Conservation (phyloP, 176 grass and related monocot genomes). For the Zoysia japonica region DNA sequence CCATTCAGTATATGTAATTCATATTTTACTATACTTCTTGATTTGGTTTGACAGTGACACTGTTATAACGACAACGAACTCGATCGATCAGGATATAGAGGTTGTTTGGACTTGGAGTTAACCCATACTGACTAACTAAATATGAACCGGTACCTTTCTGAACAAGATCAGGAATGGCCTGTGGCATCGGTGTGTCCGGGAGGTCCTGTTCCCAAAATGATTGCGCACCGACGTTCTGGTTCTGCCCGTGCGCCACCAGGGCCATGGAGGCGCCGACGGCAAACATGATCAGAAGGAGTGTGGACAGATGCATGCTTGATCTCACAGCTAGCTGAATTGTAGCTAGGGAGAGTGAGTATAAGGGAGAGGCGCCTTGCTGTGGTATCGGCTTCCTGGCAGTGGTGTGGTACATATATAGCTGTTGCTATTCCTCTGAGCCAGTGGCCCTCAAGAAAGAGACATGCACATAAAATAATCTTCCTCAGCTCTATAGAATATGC, state of each 20-base stretch:
- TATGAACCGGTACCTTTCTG: not conserved
- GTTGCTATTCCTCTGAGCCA: too few species aligned
- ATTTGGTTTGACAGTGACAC: too few species aligned
- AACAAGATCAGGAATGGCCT: not conserved
- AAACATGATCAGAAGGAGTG: not conserved
- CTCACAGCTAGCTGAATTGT: not conserved
- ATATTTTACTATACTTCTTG: too few species aligned
- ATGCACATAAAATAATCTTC: too few species aligned
- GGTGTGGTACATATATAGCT: not conserved
- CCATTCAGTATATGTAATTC: too few species aligned
- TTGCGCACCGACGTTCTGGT: too few species aligned
- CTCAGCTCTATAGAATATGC: too few species aligned
- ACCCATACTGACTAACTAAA: too few species aligned
- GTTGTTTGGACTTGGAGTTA: too few species aligned
- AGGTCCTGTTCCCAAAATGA: constrained; percentile 22
- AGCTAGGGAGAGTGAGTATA: not conserved
- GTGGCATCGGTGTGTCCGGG: constrained; percentile 1
- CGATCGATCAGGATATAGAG: not conserved
- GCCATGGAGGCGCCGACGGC: not conserved
- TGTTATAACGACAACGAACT: too few species aligned
- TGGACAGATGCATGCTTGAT: not conserved
- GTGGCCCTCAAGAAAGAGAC: too few species aligned
- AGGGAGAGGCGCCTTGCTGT: not conserved
- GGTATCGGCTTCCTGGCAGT: not conserved
- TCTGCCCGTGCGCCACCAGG: not conserved